Evolutionary conservation across 2,329 filamentous ascomycete species (phyloP).

Genomic region (Balansia obtecta): DNA sequence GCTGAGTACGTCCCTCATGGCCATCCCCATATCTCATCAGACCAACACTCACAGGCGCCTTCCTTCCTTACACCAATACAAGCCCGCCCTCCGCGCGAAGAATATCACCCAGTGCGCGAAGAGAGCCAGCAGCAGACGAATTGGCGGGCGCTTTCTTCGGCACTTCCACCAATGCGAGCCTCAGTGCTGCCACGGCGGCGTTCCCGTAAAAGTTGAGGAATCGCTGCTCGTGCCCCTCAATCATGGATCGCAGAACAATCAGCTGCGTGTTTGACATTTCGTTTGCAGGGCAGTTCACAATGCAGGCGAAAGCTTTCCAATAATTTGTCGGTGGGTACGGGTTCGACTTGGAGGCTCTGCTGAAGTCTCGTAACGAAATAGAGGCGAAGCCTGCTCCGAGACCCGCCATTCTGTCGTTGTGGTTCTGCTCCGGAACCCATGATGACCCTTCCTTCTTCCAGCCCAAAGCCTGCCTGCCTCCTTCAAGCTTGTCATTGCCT

Average conservation of each 20-base stretch:
- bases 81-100: constrained; percentile 39
- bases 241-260: constrained; percentile 57
- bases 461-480: constrained; percentile 55
- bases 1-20: neutral
- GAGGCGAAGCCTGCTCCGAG: constrained; percentile 76
- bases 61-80: constrained; percentile 22
- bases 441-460: constrained; percentile 53
- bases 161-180: constrained; percentile 61
- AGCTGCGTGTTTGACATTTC: constrained; percentile 64
- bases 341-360: constrained; percentile 52
- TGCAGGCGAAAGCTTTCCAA: constrained; percentile 66
- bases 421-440: constrained; percentile 57
- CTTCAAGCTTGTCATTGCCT: constrained; percentile 60
- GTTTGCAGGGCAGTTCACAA: constrained; percentile 59
- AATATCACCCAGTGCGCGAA: constrained; percentile 41
- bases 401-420: constrained; percentile 73
- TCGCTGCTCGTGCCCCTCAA: constrained; percentile 59
- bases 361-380: constrained; percentile 72
- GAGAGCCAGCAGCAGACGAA: constrained; percentile 35
- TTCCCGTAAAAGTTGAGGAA: constrained; percentile 75
- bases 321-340: constrained; percentile 70
- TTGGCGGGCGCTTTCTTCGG: constrained; percentile 41
- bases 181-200: constrained; percentile 58
- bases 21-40: neutral
- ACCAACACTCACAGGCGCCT: neutral